Base-by-base conservation (phyloP, 2,329 filamentous ascomycete genomes). In the Calonectria leucothoes region DNA sequence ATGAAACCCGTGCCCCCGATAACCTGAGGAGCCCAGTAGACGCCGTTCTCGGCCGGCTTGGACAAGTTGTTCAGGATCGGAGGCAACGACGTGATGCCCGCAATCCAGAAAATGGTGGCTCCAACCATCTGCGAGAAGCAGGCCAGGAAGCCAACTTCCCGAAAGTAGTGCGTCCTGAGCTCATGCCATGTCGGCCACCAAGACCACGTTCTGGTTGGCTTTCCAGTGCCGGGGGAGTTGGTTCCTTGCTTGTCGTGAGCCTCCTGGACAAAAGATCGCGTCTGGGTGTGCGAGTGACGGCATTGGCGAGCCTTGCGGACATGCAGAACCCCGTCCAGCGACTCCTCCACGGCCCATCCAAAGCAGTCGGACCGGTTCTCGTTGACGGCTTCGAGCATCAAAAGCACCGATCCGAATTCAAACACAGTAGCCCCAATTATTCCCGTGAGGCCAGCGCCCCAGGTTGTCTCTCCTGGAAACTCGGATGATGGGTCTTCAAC, bases 341-440 rank as follows among this genome's bases (percentile, higher is more conserved):
- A 66, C 15, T 79, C 77, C 23, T 93, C 89, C 1, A 94, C 77
- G 0, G 92, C 92, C 92, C 92, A 94, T 4, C 93, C 92, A 80
- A 94, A 94, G 81, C 92, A 94, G 15, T 89, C 91, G 0, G 88
- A 84, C 15, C 89, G 85, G 77, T 93, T 91, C 78, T 92, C 91
- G 80, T 94, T 94, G n/a, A 93, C 86, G 4, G 92, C 92, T 81
- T 94, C 93, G 2, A 93, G 84, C 82, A 94, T 86, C 31, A 94
- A 85, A 2, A 94, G 82, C 1, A 94, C 79, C 42, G 90, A 91
- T 0, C 92, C 92, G 5, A 92, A 68, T 76, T 93, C 91, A 80
- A 94, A 94, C 8, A 94, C 84, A 0, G 91, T 93, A 0, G 92
- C 92, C 5, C 93, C 93, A n/a, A 94, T 87, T 77, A 93, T 91